Conservation (phyloP, 768 basidiomycete species). For the Amanita thiersii region DNA sequence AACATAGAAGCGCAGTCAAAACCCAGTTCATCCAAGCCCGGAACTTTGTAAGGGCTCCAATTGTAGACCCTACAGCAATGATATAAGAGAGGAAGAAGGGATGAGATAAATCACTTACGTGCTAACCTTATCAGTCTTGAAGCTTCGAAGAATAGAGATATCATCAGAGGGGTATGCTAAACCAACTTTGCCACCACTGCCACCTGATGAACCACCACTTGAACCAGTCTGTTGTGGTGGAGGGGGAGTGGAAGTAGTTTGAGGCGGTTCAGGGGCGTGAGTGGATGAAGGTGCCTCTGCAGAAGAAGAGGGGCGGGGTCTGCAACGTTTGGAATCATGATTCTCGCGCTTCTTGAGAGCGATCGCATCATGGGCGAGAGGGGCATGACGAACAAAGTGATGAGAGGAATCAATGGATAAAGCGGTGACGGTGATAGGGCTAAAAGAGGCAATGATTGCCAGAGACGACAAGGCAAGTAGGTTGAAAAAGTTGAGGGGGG, state of each 20-base stretch:
- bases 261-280: constrained; percentile 2
- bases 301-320: constrained; percentile 33
- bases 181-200: constrained; percentile 41
- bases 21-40: constrained; percentile 30
- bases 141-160: constrained; percentile 40
- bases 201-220: constrained; percentile 7
- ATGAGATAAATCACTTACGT: constrained; percentile 24
- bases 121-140: constrained; percentile 33
- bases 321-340: constrained; percentile 42
- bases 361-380: constrained; percentile 34
- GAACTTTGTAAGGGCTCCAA: constrained; percentile 57
- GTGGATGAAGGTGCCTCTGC: constrained; percentile 8
- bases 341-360: constrained; percentile 44
- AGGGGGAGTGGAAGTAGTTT: constrained; percentile 13
- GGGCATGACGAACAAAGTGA: constrained; percentile 35
- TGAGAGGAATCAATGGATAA: constrained; percentile 34
- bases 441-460: constrained; percentile 46
- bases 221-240: no score
- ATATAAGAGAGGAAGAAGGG: background rate
- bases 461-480: constrained; percentile 52
- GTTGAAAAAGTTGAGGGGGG: constrained; percentile 43
- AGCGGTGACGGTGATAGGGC: constrained; percentile 39
- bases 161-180: constrained; percentile 61
- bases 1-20: constrained; percentile 57
- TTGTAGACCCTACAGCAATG: constrained; percentile 40